Evolutionary conservation across 225 moss, liverwort and hornwort species (phyloP), one percentile per base, ranked within the genome.

Genomic region (Anthoceros angustus): DNA sequence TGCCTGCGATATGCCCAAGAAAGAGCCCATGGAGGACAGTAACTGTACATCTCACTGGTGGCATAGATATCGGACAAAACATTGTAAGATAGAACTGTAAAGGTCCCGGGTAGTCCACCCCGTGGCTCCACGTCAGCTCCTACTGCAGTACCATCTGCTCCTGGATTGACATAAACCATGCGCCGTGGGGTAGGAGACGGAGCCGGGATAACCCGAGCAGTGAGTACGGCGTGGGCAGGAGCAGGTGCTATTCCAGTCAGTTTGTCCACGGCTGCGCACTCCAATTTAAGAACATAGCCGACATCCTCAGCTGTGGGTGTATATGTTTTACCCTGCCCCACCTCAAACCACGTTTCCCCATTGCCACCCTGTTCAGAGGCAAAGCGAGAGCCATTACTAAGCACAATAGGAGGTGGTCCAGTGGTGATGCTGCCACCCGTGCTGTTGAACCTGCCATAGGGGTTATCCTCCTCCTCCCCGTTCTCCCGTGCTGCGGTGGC

Each of bases 101-200:
- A 88, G 45, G 83, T 82, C 42, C 80, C 92, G 62, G 85, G 70
- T 61, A 78, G 73, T 8, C 80, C 74, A 63, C 74, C 71, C 12
- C 83, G 83, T 62, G 73, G 81, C 68, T 85, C 83, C 42, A 80
- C 71, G 21, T 82, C 85, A 79, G 82, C 73, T 14, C 74, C 62
- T 10, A 74, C 76, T 0, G 43, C 2, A 39, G 88, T 88, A 24
- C 91, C 94, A 66, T 74, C 73, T 10, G 85, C 74, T 32, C 32
- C 32, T 4, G 32, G 32, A 63, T 77, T 88, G 48, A 88, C 80
- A 46, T 80, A 78, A 63, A 85, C 82, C 15, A 88, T 70, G 70
- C 86, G 91, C 62, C 94, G 88, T 18, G 94, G 94, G 32, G 86
- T 95, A 50, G 94, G 94, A 21, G 91, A 95, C 43, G 94, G 94